phyloP scores from a whole-genome alignment of 306 rosid species.

The Prunus dulcis region DNA sequence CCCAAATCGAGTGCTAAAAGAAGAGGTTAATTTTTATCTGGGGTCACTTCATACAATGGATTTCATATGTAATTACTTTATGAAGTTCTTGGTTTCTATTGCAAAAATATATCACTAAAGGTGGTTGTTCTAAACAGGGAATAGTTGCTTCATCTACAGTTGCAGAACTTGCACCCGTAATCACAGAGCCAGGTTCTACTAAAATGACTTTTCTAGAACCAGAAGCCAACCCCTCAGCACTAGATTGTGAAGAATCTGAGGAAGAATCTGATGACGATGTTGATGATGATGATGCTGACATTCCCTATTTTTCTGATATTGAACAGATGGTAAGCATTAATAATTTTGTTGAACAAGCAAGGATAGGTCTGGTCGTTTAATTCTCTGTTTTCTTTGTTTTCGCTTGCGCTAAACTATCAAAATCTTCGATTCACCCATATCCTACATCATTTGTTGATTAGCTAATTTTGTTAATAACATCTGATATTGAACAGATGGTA shows the following conservation, averaged over 20 bases:
- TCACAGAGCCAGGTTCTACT: constrained; percentile 27
- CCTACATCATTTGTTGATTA: neutral
- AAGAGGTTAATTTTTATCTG: constrained; percentile 47
- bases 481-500: too few relatives aligned
- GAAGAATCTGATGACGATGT: constrained; percentile 18
- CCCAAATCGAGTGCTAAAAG: constrained; percentile 32
- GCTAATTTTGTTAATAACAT: neutral
- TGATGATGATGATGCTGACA: constrained; percentile 21
- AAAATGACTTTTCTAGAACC: constrained; percentile 24
- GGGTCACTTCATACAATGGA: constrained; percentile 7
- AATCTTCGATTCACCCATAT: too few relatives aligned
- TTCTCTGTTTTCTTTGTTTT: too few relatives aligned
- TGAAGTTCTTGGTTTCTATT: constrained; percentile 15
- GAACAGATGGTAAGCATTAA: constrained; percentile 60
- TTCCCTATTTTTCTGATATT: constrained; percentile 67
- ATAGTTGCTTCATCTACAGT: constrained; percentile 31
- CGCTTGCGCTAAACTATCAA: too few relatives aligned
- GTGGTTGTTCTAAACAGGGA: constrained; percentile 48
- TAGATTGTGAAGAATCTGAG: constrained; percentile 41
- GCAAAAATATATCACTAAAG: constrained; percentile 22
- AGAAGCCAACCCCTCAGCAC: constrained; percentile 34
- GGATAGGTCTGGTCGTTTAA: too few relatives aligned
- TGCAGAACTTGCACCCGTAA: constrained; percentile 27
- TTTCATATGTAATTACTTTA: constrained; percentile 9
- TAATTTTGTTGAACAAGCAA: neutral